A percentile compares a stretch with the other conserved stretches of the same genome.
These are phyloP conservation scores for Sanghuangporus sanghuang DNA, from an alignment of 1,284 basidiomycete species.

Conservation along the genomic window DNA sequence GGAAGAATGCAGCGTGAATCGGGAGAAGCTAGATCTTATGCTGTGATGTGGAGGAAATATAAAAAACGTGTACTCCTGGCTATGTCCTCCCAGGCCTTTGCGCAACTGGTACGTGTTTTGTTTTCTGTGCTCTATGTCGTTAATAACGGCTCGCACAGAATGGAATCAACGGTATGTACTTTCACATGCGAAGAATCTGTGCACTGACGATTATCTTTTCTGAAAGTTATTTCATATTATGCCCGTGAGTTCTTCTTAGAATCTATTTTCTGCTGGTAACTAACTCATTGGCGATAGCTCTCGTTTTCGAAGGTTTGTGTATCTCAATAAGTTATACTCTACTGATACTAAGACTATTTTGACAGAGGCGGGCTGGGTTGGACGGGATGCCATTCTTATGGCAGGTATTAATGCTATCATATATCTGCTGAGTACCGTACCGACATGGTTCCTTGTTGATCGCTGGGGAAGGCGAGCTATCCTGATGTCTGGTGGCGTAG, in stretches of 20 bases:
- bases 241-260: slow-evolving; percentile 57
- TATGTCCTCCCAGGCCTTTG: slow-evolving; percentile 97
- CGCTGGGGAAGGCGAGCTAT: slow-evolving; percentile 88
- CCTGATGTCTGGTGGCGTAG: slow-evolving; percentile 85
- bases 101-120: slow-evolving; percentile 68
- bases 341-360: slow-evolving; percentile 19
- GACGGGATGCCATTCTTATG: slow-evolving; percentile 96
- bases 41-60: slow-evolving; percentile 84
- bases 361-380: slow-evolving; percentile 93
- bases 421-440: slow-evolving; percentile 80
- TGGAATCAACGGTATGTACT: slow-evolving; percentile 75
- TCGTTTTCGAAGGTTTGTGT: slow-evolving; percentile 76
- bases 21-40: slow-evolving; percentile 81
- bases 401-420: slow-evolving; percentile 92
- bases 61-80: slow-evolving; percentile 88
- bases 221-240: slow-evolving; percentile 87
- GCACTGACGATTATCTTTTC: background rate
- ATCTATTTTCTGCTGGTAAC: slow-evolving; percentile 5
- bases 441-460: slow-evolving; percentile 94
- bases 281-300: slow-evolving; percentile 36
- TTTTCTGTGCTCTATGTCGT: background rate
- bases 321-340: background rate
- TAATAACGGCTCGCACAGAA: slow-evolving; percentile 45
- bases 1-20: slow-evolving; percentile 48
- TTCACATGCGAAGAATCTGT: background rate